A percentile compares a stretch with the other conserved stretches of the same genome.
Evolutionary conservation across 2,329 filamentous ascomycete species (phyloP).

Genomic region (Trichothecium roseum): DNA sequence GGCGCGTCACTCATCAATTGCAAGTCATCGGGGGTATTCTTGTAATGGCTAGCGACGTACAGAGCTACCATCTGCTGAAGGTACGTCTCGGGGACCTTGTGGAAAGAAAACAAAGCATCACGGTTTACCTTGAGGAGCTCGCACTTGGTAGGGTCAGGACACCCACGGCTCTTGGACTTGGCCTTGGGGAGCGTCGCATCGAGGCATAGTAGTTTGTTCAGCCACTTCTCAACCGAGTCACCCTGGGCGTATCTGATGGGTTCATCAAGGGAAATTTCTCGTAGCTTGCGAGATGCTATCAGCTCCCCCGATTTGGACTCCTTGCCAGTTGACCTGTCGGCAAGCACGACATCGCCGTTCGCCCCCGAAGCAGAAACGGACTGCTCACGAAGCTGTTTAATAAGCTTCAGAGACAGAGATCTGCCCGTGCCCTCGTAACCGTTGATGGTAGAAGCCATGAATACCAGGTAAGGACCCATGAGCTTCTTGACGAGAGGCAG

Average conservation of each 20-base stretch:
- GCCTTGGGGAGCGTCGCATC: conserved; percentile 82
- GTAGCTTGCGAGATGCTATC: conserved; percentile 63
- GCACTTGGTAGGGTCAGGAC: conserved; percentile 83
- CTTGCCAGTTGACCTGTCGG: conserved; percentile 72
- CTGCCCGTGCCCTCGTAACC: conserved; percentile 96
- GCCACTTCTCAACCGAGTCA: conserved; percentile 89
- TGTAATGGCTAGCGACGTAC: conserved; percentile 95
- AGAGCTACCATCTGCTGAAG: conserved; percentile 96
- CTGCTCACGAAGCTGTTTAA: conserved; percentile 92
- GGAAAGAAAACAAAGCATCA: conserved; percentile 96
- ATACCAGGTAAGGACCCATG: conserved; percentile 93
- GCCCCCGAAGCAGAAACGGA: conserved; percentile 51
- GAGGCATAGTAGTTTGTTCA: conserved; percentile 87
- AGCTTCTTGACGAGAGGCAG: conserved; percentile 85
- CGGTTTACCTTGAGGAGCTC: conserved; percentile 91
- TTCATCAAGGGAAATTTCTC: conserved; percentile 86
- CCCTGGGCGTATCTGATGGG: conserved; percentile 91
- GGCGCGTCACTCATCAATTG: conserved; percentile 97
- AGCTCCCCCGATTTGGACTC: conserved; percentile 53
- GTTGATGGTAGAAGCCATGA: conserved; percentile 99
- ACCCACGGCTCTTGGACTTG: conserved; percentile 63
- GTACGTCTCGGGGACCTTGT: conserved; percentile 93
- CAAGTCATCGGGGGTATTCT: conserved; percentile 96
- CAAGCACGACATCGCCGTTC: conserved; percentile 52
- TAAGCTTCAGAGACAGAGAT: conserved; percentile 89